These are phyloP conservation scores for Talaromyces borbonicus DNA, from an alignment of 495 filamentous ascomycete species.

Conservation along the genomic window DNA sequence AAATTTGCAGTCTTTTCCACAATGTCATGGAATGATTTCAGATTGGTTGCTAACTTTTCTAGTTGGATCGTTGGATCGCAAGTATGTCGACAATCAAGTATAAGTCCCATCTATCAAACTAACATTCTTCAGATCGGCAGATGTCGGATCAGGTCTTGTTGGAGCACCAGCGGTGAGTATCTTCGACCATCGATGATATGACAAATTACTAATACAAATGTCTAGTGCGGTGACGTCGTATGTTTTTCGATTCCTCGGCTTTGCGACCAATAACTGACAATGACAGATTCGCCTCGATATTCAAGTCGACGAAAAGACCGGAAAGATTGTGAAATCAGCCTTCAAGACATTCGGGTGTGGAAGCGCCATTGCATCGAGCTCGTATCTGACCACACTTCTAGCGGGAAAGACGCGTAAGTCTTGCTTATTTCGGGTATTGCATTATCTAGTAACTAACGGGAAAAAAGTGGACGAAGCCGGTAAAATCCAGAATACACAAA, in stretches of 20 bases:
- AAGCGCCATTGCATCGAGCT: conserved; percentile 82
- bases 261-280: conserved; percentile 49
- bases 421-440: neutral
- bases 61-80: conserved; percentile 85
- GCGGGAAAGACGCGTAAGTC: conserved; percentile 67
- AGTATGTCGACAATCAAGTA: conserved; percentile 33
- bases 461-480: conserved; percentile 65
- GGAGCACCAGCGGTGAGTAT: conserved; percentile 62
- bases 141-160: conserved; percentile 95
- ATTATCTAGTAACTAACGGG: neutral
- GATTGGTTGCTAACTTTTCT: neutral
- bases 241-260: conserved; percentile 14
- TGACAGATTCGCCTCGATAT: conserved; percentile 93
- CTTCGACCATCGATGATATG: neutral
- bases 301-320: conserved; percentile 78
- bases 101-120: neutral
- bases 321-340: conserved; percentile 88
- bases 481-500: conserved; percentile 90
- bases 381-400: conserved; percentile 86
- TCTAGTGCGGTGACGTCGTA: conserved; percentile 19
- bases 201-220: neutral
- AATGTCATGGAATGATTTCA: neutral
- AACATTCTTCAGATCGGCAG: conserved; percentile 15
- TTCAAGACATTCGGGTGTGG: conserved; percentile 99
- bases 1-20: too few species aligned